These are phyloP conservation scores for Pythium guiyangense DNA, from an alignment of 352 stramenopile species.

Conservation along the genomic window DNA sequence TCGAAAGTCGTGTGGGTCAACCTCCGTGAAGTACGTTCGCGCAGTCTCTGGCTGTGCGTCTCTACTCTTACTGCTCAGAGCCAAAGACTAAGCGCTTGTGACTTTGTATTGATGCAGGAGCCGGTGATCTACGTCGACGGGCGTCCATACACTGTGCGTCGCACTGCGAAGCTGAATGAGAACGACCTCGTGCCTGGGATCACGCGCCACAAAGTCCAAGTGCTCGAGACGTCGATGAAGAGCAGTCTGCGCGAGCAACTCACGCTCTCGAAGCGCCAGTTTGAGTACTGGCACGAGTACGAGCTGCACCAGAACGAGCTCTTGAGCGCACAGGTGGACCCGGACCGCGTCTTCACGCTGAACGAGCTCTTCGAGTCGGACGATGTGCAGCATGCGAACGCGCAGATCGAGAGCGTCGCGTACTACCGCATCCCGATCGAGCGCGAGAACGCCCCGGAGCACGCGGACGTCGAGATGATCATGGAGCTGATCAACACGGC, in stretches of 20 bases:
- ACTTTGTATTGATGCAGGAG: constrained; percentile 26
- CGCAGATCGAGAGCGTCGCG: constrained; percentile 38
- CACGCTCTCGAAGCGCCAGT: constrained; percentile 26
- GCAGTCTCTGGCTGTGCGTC: not conserved
- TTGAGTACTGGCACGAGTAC: constrained; percentile 84
- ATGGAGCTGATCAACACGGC: constrained; percentile 49
- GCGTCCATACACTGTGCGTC: constrained; percentile 60
- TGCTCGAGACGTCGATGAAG: constrained; percentile 81
- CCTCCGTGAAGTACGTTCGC: constrained; percentile 50
- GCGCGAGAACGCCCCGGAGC: constrained; percentile 76
- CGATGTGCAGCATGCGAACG: constrained; percentile 24
- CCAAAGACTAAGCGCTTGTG: not conserved
- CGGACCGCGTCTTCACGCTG: constrained; percentile 50
- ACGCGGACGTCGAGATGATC: constrained; percentile 63
- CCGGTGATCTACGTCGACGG: constrained; percentile 82
- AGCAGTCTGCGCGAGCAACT: constrained; percentile 73
- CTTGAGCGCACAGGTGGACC: constrained; percentile 27
- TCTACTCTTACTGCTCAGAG: not conserved
- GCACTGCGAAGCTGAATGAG: constrained; percentile 74
- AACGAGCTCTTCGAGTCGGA: constrained; percentile 58
- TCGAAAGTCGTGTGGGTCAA: constrained; percentile 83
- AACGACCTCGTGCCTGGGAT: constrained; percentile 81
- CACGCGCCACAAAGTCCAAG: constrained; percentile 75
- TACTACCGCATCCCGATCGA: constrained; percentile 80
- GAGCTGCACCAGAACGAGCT: constrained; percentile 64